Evolutionary conservation across 1,139 yeast genomes (phyloP), one percentile per base, ranked within the genome.

Genomic region (Nakaseomyces sp.): DNA sequence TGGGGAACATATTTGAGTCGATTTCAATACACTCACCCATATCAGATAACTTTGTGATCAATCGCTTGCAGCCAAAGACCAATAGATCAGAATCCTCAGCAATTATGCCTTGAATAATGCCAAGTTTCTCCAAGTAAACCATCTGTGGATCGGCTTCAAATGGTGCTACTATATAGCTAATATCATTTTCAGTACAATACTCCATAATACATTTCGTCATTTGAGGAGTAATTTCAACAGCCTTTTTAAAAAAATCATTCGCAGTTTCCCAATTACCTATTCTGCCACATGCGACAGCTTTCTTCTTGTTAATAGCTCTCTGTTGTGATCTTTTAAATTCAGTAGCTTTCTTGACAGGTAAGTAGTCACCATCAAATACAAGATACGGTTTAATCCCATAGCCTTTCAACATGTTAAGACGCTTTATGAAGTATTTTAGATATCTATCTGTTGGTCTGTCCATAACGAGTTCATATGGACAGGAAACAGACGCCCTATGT

Each of bases 131-230:
- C 40, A 91, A 69, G 55, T 80, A 86, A 8, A 89, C 97, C 82
- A 91, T 77, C 61, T 91, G 97, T 0, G 97, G 85, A 60, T 91
- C 98, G 0, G 97, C 97, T 64, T 91, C 98, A 60, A 88, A 91
- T 0, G 98, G 98, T 0, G 98, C 97, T 6, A 91, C 97, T 13
- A 91, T 77, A 55, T 76, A 89, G 48, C 72, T 73, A 40, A 91
- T 77, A 2, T 67, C 63, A 38, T 72, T 67, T 15, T 61, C 56
- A 51, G 78, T 79, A 48, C 91, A 70, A 51, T 76, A 81, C 20
- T 81, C 80, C 63, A 88, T 86, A 18, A 89, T 71, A 15, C 85
- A 73, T 53, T 84, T 83, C 4, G 95, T 96, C 91, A 91, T 87
- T 50, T 77, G 77, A 1, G 95, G 87, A 1, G 95, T 83, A n/a